Evolutionary conservation across 2,329 filamentous ascomycete species (phyloP).

Genomic region (Domatiomyces catenatus): DNA sequence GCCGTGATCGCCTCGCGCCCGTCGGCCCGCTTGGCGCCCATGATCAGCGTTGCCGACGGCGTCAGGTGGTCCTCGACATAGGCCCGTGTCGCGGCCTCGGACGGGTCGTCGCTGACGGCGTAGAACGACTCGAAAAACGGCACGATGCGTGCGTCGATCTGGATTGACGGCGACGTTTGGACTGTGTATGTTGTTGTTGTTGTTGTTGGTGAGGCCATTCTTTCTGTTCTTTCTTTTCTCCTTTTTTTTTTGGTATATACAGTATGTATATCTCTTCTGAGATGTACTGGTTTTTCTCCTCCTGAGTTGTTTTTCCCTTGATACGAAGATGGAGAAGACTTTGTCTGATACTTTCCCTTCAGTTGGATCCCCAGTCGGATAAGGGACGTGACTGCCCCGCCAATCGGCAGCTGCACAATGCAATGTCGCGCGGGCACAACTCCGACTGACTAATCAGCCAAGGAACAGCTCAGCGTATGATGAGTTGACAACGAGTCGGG

Average conservation of each 20-base stretch:
- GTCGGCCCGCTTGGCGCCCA: conserved; percentile 34
- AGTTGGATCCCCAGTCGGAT: too few relatives aligned
- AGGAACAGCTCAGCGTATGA: too few relatives aligned
- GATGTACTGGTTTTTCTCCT: conserved; percentile 15
- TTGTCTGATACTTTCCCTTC: background rate
- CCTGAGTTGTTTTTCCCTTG: background rate
- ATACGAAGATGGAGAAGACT: background rate
- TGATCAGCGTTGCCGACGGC: conserved; percentile 35
- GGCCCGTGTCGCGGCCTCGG: conserved; percentile 27
- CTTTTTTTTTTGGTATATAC: conserved; percentile 18
- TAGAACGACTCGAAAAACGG: conserved; percentile 19
- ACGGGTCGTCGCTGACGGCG: conserved; percentile 22
- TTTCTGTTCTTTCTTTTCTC: conserved; percentile 16
- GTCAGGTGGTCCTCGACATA: conserved; percentile 35
- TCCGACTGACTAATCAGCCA: too few relatives aligned
- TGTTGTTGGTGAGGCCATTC: conserved; percentile 12
- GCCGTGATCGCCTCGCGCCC: conserved; percentile 36
- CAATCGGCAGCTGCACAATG: too few relatives aligned
- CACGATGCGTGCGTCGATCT: conserved; percentile 12
- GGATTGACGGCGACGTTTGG: conserved; percentile 3
- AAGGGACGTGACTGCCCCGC: too few relatives aligned
- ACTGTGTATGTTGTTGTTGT: conserved; percentile 6
- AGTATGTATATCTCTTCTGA: too few relatives aligned
- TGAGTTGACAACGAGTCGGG: too few relatives aligned
- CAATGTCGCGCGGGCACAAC: too few relatives aligned